Evolutionary conservation across 257 asterid species (phyloP), one percentile per base, ranked within the genome.

Genomic region (Linderniella brevidens): DNA sequence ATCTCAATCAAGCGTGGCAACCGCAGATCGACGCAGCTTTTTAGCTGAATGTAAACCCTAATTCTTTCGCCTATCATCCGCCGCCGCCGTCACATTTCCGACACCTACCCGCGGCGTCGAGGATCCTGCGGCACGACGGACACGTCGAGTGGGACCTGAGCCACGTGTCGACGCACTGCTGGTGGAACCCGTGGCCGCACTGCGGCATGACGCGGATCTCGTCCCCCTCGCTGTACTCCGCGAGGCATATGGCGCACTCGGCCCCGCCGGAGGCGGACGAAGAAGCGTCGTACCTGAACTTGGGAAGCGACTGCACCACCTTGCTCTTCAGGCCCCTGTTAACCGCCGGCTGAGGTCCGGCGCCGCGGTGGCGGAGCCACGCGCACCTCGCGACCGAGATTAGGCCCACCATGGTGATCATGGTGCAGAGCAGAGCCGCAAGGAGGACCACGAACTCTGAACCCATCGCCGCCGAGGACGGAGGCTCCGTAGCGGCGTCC

Each of bases 131-230:
- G 58, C 86, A 77, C 17, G 79, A 73, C 1, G 86, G 86, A 46
- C 82, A 77, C 10, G 86, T 70, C 6, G 86, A 77, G 60, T 77
- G 86, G 5, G 82, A 73, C 11, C 65, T 63, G 13, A 77, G 75
- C 86, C 86, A 77, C 56, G 60, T 65, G 60, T 77, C 82, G 25
- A 77, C 66, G 55, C 86, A 77, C 12, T 14, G 48, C 1, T 44
- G 58, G 41, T 77, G 86, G 62, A 77, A 77, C 8, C 70, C 61
- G 48, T 77, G 86, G 25, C 79, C 72, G 61, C 82, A 77, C 64
- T 62, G 75, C 50, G 86, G 86, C 49, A 77, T 46, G 32, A 70
- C 59, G 11, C 81, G 63, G 13, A 77, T 57, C 66, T 73, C 79
- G 13, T 77, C 82, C 32, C 78, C 86, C 46, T 60, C 66, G 46